Conservation (phyloP, 768 basidiomycete species). For the Pleurotus cornucopiae region DNA sequence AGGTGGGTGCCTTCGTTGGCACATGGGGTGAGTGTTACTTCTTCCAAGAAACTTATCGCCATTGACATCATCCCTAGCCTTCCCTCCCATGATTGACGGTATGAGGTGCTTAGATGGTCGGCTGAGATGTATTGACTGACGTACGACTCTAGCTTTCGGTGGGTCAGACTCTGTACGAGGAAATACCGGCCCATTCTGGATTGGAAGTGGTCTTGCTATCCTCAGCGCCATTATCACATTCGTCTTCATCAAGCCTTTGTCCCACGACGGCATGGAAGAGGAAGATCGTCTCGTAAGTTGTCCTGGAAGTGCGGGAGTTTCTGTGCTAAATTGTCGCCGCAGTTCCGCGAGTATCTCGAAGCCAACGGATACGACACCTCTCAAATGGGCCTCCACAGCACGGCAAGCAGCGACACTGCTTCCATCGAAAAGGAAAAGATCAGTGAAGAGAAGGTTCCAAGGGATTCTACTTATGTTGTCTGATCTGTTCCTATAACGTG, state of each 20-base stretch:
- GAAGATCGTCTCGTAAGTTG: slow-evolving; percentile 63
- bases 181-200: slow-evolving; percentile 85
- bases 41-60: background rate
- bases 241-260: slow-evolving; percentile 70
- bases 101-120: slow-evolving; percentile 11
- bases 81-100: slow-evolving; percentile 65
- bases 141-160: slow-evolving; percentile 50
- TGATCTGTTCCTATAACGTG: background rate
- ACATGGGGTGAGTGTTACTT: slow-evolving; percentile 60
- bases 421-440: background rate
- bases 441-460: background rate
- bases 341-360: slow-evolving; percentile 84
- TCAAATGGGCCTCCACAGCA: slow-evolving; percentile 54
- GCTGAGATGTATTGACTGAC: slow-evolving; percentile 4
- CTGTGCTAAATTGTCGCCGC: background rate
- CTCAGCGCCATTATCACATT: slow-evolving; percentile 71
- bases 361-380: slow-evolving; percentile 75
- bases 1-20: slow-evolving; percentile 79
- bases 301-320: too few relatives aligned
- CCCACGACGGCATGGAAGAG: slow-evolving; percentile 71
- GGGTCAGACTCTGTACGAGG: slow-evolving; percentile 46
- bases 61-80: slow-evolving; percentile 35
- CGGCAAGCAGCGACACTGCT: slow-evolving; percentile 1
- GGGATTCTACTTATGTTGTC: background rate
- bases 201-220: slow-evolving; percentile 80